Evolutionary conservation across 2,329 filamentous ascomycete species (phyloP).

Genomic region (Sordariomycetes sp.): DNA sequence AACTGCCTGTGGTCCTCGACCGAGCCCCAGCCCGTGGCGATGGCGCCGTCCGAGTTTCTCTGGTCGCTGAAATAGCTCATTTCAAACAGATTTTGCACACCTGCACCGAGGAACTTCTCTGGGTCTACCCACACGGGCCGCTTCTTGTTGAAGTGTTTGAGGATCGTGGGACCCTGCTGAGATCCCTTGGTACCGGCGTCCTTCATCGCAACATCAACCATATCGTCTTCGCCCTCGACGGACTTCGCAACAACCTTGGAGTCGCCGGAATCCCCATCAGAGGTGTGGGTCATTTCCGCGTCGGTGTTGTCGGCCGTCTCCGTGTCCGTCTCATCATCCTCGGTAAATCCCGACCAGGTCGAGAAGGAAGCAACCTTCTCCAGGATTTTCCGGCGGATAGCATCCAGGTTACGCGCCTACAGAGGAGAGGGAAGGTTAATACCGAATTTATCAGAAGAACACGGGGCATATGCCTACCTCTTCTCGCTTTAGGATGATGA

Average conservation of each 20-base stretch:
- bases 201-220: slow-evolving; percentile 83
- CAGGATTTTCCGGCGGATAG: slow-evolving; percentile 70
- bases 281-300: slow-evolving; percentile 59
- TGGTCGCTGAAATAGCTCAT: slow-evolving; percentile 53
- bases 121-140: slow-evolving; percentile 43
- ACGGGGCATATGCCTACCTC: slow-evolving; percentile 39
- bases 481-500: slow-evolving; percentile 64
- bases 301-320: slow-evolving; percentile 44
- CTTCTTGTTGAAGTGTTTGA: slow-evolving; percentile 36
- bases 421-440: background rate
- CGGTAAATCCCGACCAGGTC: slow-evolving; percentile 52
- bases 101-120: slow-evolving; percentile 46
- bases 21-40: slow-evolving; percentile 61
- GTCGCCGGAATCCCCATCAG: slow-evolving; percentile 56
- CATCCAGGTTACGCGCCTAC: slow-evolving; percentile 49
- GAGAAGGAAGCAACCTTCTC: slow-evolving; percentile 68
- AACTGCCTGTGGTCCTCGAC: slow-evolving; percentile 49
- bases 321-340: slow-evolving; percentile 30
- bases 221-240: slow-evolving; percentile 77
- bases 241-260: slow-evolving; percentile 66
- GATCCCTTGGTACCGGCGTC: slow-evolving; percentile 32
- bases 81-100: slow-evolving; percentile 65
- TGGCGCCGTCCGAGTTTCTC: slow-evolving; percentile 32
- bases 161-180: slow-evolving; percentile 9
- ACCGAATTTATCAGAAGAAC: slow-evolving; percentile 9